Evolutionary conservation across 257 asterid genomes (phyloP), one percentile per base, ranked within the genome.

Genomic region (Gentiana straminea): DNA sequence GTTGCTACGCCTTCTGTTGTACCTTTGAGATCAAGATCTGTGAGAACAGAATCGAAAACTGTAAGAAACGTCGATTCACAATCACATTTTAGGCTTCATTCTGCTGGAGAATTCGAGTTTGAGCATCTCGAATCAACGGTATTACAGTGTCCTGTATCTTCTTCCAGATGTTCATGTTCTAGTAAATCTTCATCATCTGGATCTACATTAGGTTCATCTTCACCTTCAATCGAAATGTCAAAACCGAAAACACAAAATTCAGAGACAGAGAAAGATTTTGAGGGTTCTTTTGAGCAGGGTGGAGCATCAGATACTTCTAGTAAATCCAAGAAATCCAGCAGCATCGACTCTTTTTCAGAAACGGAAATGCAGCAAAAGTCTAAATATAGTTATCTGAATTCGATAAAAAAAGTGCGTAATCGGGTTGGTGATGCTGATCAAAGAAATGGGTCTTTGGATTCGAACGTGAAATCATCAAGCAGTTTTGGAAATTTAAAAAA

Each of bases 71-170:
- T n/a, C 3, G 71, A 70, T 55, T 48, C 57, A 13, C 53, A 67
- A 13, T 38, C 64, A 1, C 93, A 71, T 63, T 63, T 33, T 61
- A 75, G 83, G 81, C 73, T 82, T 58, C 89, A 69, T 46, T 81
- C 89, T 43, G 79, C 68, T 63, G 92, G 78, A 47, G 84, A 81
- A 54, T 70, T 73, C 32, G 84, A 81, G 73, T 73, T 74, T 49
- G 73, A 72, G 76, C 62, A 63, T 58, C 58, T 79, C n/a, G 69
- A 74, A 55, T 68, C 74, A 4, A 61, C 64, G 70, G 69, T 78
- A 6, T 61, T 60, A 36, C 41, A 60, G 11, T 71, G 67, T 52
- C 59, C 68, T 2, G 8, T 37, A 34, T 67, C 73, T 36, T 39
- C 8, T 39, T 24, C 24, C 24, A 24, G 24, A 24, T 24, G 24